Conservation (phyloP, 257 asterid species). For the Solanum neorickii region DNA sequence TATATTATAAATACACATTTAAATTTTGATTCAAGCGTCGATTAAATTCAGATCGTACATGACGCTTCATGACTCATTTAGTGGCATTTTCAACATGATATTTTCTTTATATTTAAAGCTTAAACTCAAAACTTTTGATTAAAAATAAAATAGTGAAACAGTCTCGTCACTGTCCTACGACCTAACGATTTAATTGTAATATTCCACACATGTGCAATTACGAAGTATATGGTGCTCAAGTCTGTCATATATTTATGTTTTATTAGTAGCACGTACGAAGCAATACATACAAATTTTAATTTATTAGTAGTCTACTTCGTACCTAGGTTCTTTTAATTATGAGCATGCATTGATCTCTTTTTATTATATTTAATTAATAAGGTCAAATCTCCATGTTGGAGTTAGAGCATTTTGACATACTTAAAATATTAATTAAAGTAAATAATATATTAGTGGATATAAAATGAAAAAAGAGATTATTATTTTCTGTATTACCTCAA, state of each 20-base stretch:
- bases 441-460: not conserved
- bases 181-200: not conserved
- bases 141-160: too few relatives aligned
- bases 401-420: not conserved
- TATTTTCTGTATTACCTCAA: not conserved
- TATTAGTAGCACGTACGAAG: not conserved
- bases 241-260: not conserved
- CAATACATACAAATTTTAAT: not conserved
- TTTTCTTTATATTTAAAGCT: fast-evolving
- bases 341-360: not conserved
- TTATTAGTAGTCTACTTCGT: not conserved
- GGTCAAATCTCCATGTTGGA: not conserved
- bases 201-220: slow-evolving; percentile 3
- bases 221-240: not conserved
- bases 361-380: not conserved
- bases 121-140: too few relatives aligned
- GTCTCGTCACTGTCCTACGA: not conserved
- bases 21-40: too few relatives aligned
- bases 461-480: not conserved
- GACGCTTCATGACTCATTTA: not conserved
- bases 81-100: not conserved
- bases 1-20: not conserved
- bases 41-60: too few relatives aligned
- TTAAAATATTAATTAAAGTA: not conserved
- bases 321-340: not conserved